Evolutionary conservation across 495 filamentous ascomycete species (phyloP).

Genomic region (Schizothecium vesticola): DNA sequence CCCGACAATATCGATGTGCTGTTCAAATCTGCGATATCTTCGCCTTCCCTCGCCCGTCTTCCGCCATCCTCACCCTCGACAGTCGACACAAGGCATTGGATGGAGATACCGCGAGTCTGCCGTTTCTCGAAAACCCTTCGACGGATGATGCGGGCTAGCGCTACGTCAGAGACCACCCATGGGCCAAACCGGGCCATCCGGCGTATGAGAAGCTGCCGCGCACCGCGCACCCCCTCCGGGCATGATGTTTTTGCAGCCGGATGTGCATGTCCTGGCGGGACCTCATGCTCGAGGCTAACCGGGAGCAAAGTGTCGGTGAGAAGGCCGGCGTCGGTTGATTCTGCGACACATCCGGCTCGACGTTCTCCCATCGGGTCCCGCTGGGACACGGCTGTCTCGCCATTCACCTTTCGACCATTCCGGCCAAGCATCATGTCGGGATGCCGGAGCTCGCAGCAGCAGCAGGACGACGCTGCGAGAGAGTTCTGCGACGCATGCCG

Average conservation of each 20-base stretch:
- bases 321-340: slow-evolving; percentile 18
- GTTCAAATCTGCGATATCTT: slow-evolving; percentile 2
- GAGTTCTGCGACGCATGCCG: slow-evolving; percentile 6
- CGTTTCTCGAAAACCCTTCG: slow-evolving; percentile 12
- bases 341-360: slow-evolving; percentile 14
- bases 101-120: slow-evolving; percentile 22
- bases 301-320: slow-evolving; percentile 29
- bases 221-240: slow-evolving; percentile 17
- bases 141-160: slow-evolving; percentile 24
- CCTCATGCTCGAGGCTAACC: slow-evolving; percentile 4
- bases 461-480: neutral
- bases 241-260: slow-evolving; percentile 20
- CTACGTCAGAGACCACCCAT: slow-evolving; percentile 28
- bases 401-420: slow-evolving; percentile 9
- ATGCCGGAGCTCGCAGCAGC: neutral
- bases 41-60: slow-evolving; percentile 16
- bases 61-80: slow-evolving; percentile 6
- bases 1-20: slow-evolving; percentile 7
- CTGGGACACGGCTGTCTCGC: neutral
- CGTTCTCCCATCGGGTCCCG: slow-evolving; percentile 15
- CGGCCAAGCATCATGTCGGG: neutral
- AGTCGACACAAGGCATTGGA: slow-evolving; percentile 17
- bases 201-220: slow-evolving; percentile 29
- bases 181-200: slow-evolving; percentile 7
- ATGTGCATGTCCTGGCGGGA: slow-evolving; percentile 14